Percentiles rank a stretch among this genome's conserved stretches.
Conservation (phyloP, 2,329 filamentous ascomycete genomes). For the Chaetomium olivaceum region DNA sequence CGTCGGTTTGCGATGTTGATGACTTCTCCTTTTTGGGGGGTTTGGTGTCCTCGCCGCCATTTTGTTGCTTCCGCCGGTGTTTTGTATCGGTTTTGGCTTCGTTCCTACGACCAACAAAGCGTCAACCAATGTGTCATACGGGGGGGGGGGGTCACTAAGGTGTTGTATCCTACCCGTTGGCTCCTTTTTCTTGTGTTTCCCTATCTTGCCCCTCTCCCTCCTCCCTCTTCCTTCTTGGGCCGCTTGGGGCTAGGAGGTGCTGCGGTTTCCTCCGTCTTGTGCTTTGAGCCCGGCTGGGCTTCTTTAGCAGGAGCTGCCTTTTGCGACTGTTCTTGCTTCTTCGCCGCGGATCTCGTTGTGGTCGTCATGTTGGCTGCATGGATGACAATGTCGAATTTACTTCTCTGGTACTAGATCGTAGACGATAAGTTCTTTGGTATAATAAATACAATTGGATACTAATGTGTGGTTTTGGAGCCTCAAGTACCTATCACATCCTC, state of each 20-base stretch:
- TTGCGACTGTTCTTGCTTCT: slow-evolving; percentile 17
- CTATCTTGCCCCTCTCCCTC: slow-evolving; percentile 18
- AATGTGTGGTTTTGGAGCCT: too few relatives aligned
- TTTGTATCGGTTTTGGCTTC: background rate
- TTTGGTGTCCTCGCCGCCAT: slow-evolving; percentile 10
- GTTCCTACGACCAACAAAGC: background rate
- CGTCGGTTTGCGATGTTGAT: slow-evolving; percentile 33
- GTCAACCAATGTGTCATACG: background rate
- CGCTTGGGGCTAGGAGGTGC: slow-evolving; percentile 41
- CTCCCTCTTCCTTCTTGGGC: slow-evolving; percentile 38
- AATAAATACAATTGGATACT: too few relatives aligned
- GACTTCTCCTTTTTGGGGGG: background rate
- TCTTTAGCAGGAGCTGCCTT: slow-evolving; percentile 19
- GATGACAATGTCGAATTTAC: background rate
- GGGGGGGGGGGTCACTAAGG: background rate
- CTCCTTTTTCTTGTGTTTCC: background rate
- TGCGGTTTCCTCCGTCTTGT: slow-evolving; percentile 36
- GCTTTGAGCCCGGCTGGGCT: slow-evolving; percentile 39
- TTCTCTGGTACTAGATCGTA: background rate
- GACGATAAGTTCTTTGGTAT: too few relatives aligned
- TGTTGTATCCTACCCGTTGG: background rate
- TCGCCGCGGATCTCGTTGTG: slow-evolving; percentile 28
- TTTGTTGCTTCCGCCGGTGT: slow-evolving; percentile 23
- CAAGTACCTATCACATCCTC: background rate
- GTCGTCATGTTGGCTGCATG: slow-evolving; percentile 19